phyloP scores from a whole-genome alignment of 805 yeast species.

The Ogataea zsoltii region DNA sequence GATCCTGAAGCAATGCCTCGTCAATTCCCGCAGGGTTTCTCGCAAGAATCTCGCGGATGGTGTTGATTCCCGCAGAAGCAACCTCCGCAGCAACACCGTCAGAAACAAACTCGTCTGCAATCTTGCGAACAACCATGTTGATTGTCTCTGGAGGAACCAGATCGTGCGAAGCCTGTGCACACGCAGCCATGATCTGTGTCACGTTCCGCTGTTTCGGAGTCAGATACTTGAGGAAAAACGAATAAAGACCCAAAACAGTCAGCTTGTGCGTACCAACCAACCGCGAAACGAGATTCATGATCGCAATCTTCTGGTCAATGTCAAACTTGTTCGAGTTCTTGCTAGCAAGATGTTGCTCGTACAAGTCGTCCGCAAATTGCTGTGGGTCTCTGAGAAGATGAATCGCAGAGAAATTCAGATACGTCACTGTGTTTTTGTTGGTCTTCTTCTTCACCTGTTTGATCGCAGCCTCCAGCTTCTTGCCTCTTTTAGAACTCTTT shows the following conservation, averaged over 20 bases:
- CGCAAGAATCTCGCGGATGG: constrained; percentile 88
- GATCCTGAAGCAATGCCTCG: constrained; percentile 81
- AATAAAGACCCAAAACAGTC: constrained; percentile 84
- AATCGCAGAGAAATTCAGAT: constrained; percentile 89
- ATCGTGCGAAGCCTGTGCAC: constrained; percentile 96
- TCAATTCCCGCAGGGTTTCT: constrained; percentile 96
- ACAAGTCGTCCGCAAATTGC: constrained; percentile 89
- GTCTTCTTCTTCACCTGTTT: constrained; percentile 62
- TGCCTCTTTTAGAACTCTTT: constrained; percentile 75
- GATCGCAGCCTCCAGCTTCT: constrained; percentile 74
- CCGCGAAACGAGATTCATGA: constrained; percentile 85
- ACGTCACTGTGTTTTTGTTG: constrained; percentile 59
- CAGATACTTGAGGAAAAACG: constrained; percentile 82
- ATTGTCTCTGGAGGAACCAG: constrained; percentile 95
- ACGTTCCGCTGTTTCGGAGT: constrained; percentile 95
- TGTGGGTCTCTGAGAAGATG: constrained; percentile 96
- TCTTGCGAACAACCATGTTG: constrained; percentile 76
- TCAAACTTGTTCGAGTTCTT: constrained; percentile 70
- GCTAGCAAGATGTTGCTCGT: constrained; percentile 67
- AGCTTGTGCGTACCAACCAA: constrained; percentile 93
- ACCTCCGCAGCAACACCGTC: constrained; percentile 99
- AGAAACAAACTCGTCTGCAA: constrained; percentile 96
- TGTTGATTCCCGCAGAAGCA: constrained; percentile 96
- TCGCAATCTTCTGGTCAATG: constrained; percentile 84
- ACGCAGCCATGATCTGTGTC: constrained; percentile 94